phyloP scores from a whole-genome alignment of 1,284 basidiomycete genomes.

The Flammula alnicola region DNA sequence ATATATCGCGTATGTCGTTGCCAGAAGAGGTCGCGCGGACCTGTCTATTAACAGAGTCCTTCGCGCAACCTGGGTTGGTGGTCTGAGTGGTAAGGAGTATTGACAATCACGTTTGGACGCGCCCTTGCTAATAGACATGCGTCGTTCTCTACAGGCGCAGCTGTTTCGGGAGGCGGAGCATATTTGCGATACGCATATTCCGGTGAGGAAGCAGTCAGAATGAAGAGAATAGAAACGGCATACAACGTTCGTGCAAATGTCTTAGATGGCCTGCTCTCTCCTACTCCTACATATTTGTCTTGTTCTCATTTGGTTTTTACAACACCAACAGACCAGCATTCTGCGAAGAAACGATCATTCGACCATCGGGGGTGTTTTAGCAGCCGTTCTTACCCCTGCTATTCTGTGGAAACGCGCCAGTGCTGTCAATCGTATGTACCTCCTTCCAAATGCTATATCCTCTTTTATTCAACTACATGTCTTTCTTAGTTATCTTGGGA shows the following conservation, averaged over 20 bases:
- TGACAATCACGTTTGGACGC: neutral
- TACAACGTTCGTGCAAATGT: conserved; percentile 54
- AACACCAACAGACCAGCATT: conserved; percentile 62
- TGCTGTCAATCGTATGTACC: conserved; percentile 56
- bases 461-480: too few relatives aligned
- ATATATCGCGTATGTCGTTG: conserved; percentile 57
- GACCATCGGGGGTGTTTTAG: conserved; percentile 67
- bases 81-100: conserved; percentile 51
- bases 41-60: conserved; percentile 64
- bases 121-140: neutral
- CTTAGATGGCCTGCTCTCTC: conserved; percentile 2
- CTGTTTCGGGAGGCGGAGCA: conserved; percentile 36
- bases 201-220: conserved; percentile 37
- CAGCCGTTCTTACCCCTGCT: conserved; percentile 64
- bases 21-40: conserved; percentile 54
- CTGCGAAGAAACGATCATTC: conserved; percentile 71
- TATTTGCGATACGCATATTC: conserved; percentile 44
- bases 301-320: too few relatives aligned
- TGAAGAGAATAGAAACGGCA: conserved; percentile 40
- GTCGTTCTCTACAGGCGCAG: conserved; percentile 32
- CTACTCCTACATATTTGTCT: too few relatives aligned
- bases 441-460: conserved; percentile 8
- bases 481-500: conserved; percentile 61
- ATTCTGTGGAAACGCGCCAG: conserved; percentile 69
- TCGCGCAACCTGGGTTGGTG: conserved; percentile 72